Conservation (phyloP, 495 filamentous ascomycete species). For the Evernia prunastri region DNA sequence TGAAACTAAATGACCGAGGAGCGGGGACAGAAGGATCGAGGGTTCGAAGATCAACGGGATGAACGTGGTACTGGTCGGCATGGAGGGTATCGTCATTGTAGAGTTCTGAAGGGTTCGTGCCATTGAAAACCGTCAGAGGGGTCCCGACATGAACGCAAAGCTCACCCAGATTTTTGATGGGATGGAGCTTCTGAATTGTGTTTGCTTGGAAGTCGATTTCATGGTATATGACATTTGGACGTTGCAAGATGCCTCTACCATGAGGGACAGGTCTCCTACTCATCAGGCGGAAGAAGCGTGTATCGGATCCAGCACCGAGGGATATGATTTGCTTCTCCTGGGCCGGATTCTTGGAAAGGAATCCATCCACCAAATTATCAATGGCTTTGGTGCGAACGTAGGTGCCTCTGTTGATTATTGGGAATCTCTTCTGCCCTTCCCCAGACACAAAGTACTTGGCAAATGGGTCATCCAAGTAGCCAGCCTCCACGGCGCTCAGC, state of each 20-base stretch:
- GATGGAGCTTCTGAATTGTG: conserved; percentile 49
- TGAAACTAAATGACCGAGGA: conserved; percentile 25
- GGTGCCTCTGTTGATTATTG: conserved; percentile 95
- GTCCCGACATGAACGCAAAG: neutral
- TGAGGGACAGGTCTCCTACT: conserved; percentile 26
- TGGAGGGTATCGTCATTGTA: conserved; percentile 28
- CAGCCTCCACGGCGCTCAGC: conserved; percentile 78
- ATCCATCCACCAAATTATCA: conserved; percentile 67
- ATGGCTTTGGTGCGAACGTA: conserved; percentile 87
- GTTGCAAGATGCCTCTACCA: conserved; percentile 12
- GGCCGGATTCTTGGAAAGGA: conserved; percentile 46
- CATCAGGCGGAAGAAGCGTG: conserved; percentile 69
- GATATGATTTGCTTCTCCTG: conserved; percentile 77
- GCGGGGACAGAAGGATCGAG: conserved; percentile 33
- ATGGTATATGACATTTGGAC: conserved; percentile 62
- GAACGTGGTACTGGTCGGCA: conserved; percentile 58
- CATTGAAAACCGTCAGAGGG: neutral
- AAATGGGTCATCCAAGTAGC: conserved; percentile 79
- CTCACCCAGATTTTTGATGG: neutral
- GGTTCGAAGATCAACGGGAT: conserved; percentile 72
- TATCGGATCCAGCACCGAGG: conserved; percentile 90
- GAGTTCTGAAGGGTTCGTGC: neutral
- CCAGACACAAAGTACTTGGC: conserved; percentile 55
- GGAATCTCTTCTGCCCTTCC: conserved; percentile 52
- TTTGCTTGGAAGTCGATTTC: conserved; percentile 86